These are phyloP conservation scores for Schoenoplectus triqueter DNA, from an alignment of 202 grass and related monocot species.

Conservation along the genomic window DNA sequence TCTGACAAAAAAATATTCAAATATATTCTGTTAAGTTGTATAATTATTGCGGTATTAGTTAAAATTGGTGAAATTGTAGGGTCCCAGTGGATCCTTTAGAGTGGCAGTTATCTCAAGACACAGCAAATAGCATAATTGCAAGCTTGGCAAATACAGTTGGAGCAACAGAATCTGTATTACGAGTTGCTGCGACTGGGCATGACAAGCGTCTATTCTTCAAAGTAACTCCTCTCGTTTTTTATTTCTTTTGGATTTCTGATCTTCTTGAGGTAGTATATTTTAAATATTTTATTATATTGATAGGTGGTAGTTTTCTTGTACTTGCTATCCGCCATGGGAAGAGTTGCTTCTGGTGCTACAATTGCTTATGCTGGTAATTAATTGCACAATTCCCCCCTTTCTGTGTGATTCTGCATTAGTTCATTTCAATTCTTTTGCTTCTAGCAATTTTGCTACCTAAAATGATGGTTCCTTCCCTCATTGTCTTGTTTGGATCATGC, in stretches of 20 bases:
- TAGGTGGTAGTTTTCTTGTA: conserved; percentile 81
- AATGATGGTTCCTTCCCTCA: not conserved
- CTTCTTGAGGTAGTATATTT: not conserved
- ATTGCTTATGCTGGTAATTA: conserved; percentile 84
- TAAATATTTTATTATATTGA: conserved; percentile 24
- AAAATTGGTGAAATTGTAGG: conserved; percentile 49
- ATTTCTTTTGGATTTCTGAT: conserved; percentile 7
- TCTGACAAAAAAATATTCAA: not conserved
- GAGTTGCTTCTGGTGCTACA: conserved; percentile 76
- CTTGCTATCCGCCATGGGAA: conserved; percentile 76
- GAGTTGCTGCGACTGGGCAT: conserved; percentile 91
- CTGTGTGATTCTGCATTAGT: not conserved
- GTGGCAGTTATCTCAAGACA: conserved; percentile 95
- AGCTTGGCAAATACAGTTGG: conserved; percentile 90
- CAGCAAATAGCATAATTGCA: conserved; percentile 87
- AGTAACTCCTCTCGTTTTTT: conserved; percentile 45
- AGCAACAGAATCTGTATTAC: conserved; percentile 92
- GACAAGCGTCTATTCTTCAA: conserved; percentile 93
- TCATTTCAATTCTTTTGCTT: conserved; percentile 12
- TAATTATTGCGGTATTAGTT: not conserved
- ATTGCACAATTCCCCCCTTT: not conserved
- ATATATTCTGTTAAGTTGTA: not conserved
- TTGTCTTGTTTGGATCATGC: not conserved
- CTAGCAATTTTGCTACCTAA: not conserved
- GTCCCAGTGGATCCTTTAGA: conserved; percentile 98